phyloP scores from a whole-genome alignment of 805 yeast species.

The Saccharomycopsis sp. region DNA sequence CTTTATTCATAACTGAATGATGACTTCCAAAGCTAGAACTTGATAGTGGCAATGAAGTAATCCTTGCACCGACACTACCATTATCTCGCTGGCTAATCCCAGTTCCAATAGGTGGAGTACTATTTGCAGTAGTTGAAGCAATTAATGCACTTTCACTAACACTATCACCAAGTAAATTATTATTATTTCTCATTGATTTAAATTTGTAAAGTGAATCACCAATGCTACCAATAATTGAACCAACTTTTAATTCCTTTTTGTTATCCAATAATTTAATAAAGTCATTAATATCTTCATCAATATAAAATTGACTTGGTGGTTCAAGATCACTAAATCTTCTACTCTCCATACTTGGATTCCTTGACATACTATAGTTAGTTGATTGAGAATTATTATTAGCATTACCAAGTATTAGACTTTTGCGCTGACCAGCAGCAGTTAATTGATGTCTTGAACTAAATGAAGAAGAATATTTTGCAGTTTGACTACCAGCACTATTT shows the following conservation, averaged over 20 bases:
- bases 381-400: constrained; percentile 12
- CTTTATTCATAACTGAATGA: too few relatives aligned
- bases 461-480: constrained; percentile 57
- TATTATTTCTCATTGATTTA: constrained; percentile 45
- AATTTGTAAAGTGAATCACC: constrained; percentile 44
- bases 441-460: constrained; percentile 56
- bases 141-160: constrained; percentile 25
- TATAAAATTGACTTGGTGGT: constrained; percentile 34
- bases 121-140: background rate
- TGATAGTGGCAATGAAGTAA: background rate
- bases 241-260: constrained; percentile 34
- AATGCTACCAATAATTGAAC: constrained; percentile 15
- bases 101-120: background rate
- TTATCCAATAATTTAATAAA: constrained; percentile 68
- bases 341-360: constrained; percentile 15
- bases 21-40: constrained; percentile 1
- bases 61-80: too few relatives aligned
- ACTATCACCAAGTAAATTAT: constrained; percentile 50
- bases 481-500: constrained; percentile 32
- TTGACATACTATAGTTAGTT: constrained; percentile 20
- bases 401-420: constrained; percentile 29
- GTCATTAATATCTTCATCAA: constrained; percentile 57
- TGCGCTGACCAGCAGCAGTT: constrained; percentile 4
- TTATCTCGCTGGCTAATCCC: background rate
- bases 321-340: constrained; percentile 13